A percentile compares a stretch with the other conserved stretches of the same genome.
phyloP scores from a whole-genome alignment of 306 rosid species.

The Vigna reflexopilosa region DNA sequence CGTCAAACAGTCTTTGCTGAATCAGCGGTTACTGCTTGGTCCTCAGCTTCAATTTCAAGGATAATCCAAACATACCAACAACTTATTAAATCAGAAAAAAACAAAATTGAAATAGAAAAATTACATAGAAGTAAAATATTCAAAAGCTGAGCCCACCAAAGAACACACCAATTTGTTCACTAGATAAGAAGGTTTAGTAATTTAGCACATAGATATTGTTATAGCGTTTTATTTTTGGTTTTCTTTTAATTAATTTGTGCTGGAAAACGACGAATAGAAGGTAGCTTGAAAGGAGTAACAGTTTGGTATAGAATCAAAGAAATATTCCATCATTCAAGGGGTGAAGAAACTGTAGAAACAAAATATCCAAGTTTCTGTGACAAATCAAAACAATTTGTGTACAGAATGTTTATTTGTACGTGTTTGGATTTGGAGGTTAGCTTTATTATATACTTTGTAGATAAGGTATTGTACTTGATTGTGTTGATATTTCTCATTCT shows the following conservation, averaged over 20 bases:
- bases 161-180: slow-evolving; percentile 33
- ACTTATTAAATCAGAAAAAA: not conserved
- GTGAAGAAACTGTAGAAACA: slow-evolving; percentile 30
- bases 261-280: slow-evolving; percentile 35
- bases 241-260: not conserved
- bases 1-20: slow-evolving; percentile 54
- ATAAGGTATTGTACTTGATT: slow-evolving; percentile 47
- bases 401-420: slow-evolving; percentile 46
- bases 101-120: not conserved
- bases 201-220: slow-evolving; percentile 28
- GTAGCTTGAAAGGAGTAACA: not conserved
- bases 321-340: slow-evolving; percentile 43
- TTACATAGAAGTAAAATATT: slow-evolving; percentile 3
- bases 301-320: slow-evolving; percentile 39
- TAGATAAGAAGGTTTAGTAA: slow-evolving; percentile 33
- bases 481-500: slow-evolving; percentile 40
- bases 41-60: slow-evolving; percentile 61
- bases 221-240: not conserved
- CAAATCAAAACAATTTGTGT: slow-evolving; percentile 40
- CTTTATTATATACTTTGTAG: slow-evolving; percentile 46
- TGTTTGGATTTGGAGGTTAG: slow-evolving; percentile 49
- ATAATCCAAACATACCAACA: slow-evolving; percentile 21
- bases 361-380: slow-evolving; percentile 35
- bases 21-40: slow-evolving; percentile 58
- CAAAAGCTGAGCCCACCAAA: slow-evolving; percentile 36